A percentile compares a stretch with the other conserved stretches of the same genome.
These are phyloP conservation scores for Malania oleifera DNA, from an alignment of 164 flowering plant species.

Conservation along the genomic window DNA sequence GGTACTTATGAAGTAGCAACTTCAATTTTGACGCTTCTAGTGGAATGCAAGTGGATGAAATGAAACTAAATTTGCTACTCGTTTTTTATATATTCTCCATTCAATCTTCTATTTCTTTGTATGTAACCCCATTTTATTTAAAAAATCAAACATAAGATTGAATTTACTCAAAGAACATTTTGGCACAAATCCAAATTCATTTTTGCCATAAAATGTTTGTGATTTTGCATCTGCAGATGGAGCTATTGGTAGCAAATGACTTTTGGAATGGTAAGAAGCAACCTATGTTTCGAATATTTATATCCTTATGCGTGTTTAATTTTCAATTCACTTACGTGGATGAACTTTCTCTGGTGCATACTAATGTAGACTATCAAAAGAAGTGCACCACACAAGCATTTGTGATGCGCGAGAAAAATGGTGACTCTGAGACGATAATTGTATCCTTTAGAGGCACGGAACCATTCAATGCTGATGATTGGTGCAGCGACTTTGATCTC, in stretches of 20 bases:
- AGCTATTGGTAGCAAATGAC: background rate
- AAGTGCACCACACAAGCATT: background rate
- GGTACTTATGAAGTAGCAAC: too few species aligned
- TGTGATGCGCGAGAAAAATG: background rate
- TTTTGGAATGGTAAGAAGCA: constrained; percentile 1
- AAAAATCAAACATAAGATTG: background rate
- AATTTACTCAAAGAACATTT: too few species aligned
- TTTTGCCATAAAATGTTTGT: background rate
- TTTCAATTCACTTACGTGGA: background rate
- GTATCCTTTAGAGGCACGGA: constrained; percentile 4
- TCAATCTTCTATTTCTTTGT: background rate
- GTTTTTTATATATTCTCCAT: background rate
- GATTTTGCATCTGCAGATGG: background rate
- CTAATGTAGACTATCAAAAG: background rate
- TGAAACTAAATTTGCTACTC: too few species aligned
- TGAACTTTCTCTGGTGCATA: background rate
- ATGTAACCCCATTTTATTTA: background rate
- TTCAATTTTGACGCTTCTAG: too few species aligned
- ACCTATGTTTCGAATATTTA: background rate
- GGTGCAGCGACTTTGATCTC: background rate
- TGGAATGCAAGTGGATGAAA: too few species aligned
- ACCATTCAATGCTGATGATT: background rate
- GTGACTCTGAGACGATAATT: background rate
- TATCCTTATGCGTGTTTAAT: background rate
- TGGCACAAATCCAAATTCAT: too few species aligned